Evolutionary conservation across 2,329 filamentous ascomycete species (phyloP), one percentile per base, ranked within the genome.

Genomic region (Davidsoniella virescens): DNA sequence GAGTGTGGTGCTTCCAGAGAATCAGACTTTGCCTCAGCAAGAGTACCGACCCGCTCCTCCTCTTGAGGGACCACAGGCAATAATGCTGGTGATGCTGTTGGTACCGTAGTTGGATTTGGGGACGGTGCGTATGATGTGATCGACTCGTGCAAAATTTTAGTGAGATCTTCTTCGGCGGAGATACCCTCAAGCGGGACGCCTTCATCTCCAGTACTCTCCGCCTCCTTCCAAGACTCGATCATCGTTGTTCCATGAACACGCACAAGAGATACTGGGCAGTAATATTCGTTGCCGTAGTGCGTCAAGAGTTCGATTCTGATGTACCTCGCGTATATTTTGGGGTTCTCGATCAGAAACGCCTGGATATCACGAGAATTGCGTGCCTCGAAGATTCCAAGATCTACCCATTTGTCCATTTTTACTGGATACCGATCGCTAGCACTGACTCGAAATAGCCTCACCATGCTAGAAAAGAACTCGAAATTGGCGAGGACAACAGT

Each of bases 391-490:
- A 80, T 82, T 5, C 87, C 92, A 43, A 96, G 64, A 41, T 87
- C 80, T 56, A 82, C 87, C 92, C 92, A 98, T 57, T 92, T 86
- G 46, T 94, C 88, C 51, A 77, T 65, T 64, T 95, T 96, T 49
- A 92, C 84, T 0, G 92, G 92, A 64, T 95, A 96, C 51, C 87
- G 80, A 66, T 96, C 92, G 52, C 88, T 93, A 44, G 95, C 90
- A 61, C 86, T 93, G 57, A 96, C 79, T 47, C 84, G 76, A 63
- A 98, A 95, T 44, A 81, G 84, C 49, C 87, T 82, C 58, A 96
- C 84, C 75, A 94, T 95, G 61, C 87, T 95, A 50, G 87, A 94
- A 70, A 98, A 98, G 69, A 98, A 98, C 64, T 98, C 92, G 59
- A 93, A 98, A 63, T 98, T 98, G 54, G 90, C 92, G 49, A 98